Base-by-base conservation (phyloP, 352 stramenopile genomes). In the Phytophthora podocarpi region DNA sequence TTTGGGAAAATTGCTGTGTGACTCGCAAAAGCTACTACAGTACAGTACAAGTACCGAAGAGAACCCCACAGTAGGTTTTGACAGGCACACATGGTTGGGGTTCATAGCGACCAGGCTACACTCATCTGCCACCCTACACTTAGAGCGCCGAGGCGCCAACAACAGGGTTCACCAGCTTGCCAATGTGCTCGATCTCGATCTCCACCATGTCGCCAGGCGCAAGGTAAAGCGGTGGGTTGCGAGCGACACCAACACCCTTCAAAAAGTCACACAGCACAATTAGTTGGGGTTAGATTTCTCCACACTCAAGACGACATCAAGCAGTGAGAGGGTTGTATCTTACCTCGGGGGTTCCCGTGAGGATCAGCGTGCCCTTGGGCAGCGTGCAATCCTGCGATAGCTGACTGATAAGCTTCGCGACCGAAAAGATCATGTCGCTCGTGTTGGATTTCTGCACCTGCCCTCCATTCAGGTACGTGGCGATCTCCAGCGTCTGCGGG, bases 401-500 rank as follows among this genome's bases (percentile, higher is more conserved):
- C 65, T 93, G 85, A 55, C 85, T 93, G 53, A 98, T 95, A 24
- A 97, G 68, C 63, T 94, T 76, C 2, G 85, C 78, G 0, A 98
- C 84, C 3, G 78, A 87, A 67, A 97, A 97, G 66, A 97, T 96
- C 87, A 98, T 96, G 74, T 97, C 90, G 21, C 71, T 54, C 36
- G 91, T 97, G 48, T 78, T 95, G 20, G 87, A 96, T 50, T 94
- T 80, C 62, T 98, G 91, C 70, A 96, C 85, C 39, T 82, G 73
- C 31, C 89, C 69, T 27, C 82, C 85, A 54, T 97, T 97, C 30
- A 98, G 52, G 36, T 80, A 76, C 16, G 89, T 97, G 18, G 76
- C 70, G 50, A 97, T 91, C 24, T 70, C 57, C 6, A 97, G 77
- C 13, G 72, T 73, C 67, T 96, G 81, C 12, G 85, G 85, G 71